Evolutionary conservation across 1,284 basidiomycete species (phyloP).

Genomic region (Cutaneotrichosporon cavernicola): DNA sequence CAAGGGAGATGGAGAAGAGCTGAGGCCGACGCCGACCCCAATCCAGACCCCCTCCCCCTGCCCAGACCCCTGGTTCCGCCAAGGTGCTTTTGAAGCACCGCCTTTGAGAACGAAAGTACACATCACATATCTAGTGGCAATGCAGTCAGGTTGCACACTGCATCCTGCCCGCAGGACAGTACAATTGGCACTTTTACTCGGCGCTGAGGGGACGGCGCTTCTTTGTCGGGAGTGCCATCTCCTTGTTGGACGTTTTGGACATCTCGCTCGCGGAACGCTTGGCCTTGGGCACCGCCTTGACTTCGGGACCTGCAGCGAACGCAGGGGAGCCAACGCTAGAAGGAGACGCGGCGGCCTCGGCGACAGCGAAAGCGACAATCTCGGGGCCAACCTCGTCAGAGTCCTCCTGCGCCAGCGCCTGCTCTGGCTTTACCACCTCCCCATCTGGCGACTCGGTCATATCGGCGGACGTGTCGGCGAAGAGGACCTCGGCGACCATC

Average conservation of each 20-base stretch:
- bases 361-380: background rate
- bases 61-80: too few species aligned
- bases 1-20: too few species aligned
- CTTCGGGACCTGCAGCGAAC: background rate
- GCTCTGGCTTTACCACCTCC: background rate
- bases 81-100: too few species aligned
- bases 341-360: background rate
- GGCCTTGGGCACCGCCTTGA: background rate
- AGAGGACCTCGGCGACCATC: background rate
- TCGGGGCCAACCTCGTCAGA: background rate
- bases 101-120: background rate
- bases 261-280: conserved; percentile 2
- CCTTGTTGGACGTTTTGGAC: background rate
- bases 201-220: background rate
- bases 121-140: background rate
- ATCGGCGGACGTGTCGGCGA: background rate
- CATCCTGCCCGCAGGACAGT: background rate
- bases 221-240: background rate
- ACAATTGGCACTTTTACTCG: background rate
- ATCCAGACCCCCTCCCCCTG: too few species aligned
- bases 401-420: background rate
- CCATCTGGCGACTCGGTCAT: background rate
- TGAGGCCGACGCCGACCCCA: too few species aligned
- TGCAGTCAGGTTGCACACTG: too few species aligned
- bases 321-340: background rate